These are phyloP conservation scores for Verruconis gallopava DNA, from an alignment of 2,329 filamentous ascomycete genomes.

Conservation along the genomic window DNA sequence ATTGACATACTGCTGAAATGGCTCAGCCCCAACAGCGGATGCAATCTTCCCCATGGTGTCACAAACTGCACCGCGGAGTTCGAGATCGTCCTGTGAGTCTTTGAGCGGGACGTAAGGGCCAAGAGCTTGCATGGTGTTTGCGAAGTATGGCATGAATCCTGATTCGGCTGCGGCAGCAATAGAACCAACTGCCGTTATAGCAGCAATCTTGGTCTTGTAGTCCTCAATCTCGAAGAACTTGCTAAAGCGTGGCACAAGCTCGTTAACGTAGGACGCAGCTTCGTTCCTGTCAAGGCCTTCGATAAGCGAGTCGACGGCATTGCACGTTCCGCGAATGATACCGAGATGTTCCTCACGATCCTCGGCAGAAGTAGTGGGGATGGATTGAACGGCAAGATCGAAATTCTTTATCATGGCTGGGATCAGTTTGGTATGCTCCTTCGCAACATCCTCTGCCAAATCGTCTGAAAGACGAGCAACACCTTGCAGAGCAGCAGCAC, in stretches of 20 bases:
- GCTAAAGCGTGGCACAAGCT: slow-evolving; percentile 74
- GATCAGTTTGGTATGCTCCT: slow-evolving; percentile 75
- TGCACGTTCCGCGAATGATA: slow-evolving; percentile 81
- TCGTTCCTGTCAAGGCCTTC: slow-evolving; percentile 72
- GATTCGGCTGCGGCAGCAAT: slow-evolving; percentile 76
- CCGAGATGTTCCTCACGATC: slow-evolving; percentile 63
- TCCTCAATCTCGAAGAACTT: slow-evolving; percentile 74
- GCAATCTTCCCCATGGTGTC: slow-evolving; percentile 93
- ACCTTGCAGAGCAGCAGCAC: slow-evolving; percentile 75
- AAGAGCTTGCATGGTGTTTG: slow-evolving; percentile 79
- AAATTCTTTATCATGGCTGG: slow-evolving; percentile 79
- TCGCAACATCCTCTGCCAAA: slow-evolving; percentile 76
- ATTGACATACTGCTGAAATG: slow-evolving; percentile 83
- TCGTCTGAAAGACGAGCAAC: slow-evolving; percentile 88
- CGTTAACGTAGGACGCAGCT: slow-evolving; percentile 65
- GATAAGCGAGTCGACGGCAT: slow-evolving; percentile 81
- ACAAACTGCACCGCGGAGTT: slow-evolving; percentile 77
- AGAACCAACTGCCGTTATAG: slow-evolving; percentile 79
- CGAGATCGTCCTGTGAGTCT: slow-evolving; percentile 77
- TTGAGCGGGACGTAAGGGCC: slow-evolving; percentile 75
- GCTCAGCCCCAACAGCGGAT: slow-evolving; percentile 67
- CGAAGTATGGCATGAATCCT: slow-evolving; percentile 82
- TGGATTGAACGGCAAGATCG: slow-evolving; percentile 58
- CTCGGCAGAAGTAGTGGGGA: slow-evolving; percentile 35
- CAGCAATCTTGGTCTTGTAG: slow-evolving; percentile 77